A percentile compares a stretch with the other conserved stretches of the same genome.
phyloP scores from a whole-genome alignment of 768 basidiomycete genomes.

The Lepiota venenata region DNA sequence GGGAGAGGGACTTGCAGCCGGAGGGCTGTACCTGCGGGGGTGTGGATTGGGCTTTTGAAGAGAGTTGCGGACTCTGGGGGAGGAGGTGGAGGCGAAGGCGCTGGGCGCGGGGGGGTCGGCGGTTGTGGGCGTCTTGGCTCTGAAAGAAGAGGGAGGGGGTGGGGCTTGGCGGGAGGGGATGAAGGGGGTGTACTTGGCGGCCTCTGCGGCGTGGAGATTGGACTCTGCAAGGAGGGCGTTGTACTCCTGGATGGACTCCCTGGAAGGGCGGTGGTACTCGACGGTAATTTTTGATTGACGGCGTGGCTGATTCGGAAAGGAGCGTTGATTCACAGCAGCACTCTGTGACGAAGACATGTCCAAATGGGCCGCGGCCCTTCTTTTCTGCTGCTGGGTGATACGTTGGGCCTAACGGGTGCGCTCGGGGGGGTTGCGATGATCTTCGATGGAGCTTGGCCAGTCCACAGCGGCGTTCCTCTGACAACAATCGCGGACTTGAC shows the following conservation, averaged over 20 bases:
- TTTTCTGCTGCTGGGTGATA: background rate
- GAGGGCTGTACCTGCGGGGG: constrained; percentile 50
- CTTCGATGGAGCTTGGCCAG: background rate
- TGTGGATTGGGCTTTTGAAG: constrained; percentile 61
- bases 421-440: constrained; percentile 1
- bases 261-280: constrained; percentile 72
- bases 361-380: constrained; percentile 4
- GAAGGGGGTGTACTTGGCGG: constrained; percentile 34
- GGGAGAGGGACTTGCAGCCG: constrained; percentile 30
- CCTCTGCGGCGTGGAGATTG: constrained; percentile 51
- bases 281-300: constrained; percentile 64
- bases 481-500: constrained; percentile 4
- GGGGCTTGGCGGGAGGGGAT: constrained; percentile 37
- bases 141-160: constrained; percentile 35
- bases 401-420: background rate
- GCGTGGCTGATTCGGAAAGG: constrained; percentile 36
- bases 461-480: background rate
- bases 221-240: constrained; percentile 66
- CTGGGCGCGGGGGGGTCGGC: constrained; percentile 28
- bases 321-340: constrained; percentile 42
- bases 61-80: constrained; percentile 46
- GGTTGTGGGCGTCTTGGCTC: constrained; percentile 47
- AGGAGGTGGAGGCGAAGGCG: constrained; percentile 20
- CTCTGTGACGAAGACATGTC: constrained; percentile 44
- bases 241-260: constrained; percentile 77